Conservation (phyloP, 139 green algal species). For the Chlamydomonas schloesseri region DNA sequence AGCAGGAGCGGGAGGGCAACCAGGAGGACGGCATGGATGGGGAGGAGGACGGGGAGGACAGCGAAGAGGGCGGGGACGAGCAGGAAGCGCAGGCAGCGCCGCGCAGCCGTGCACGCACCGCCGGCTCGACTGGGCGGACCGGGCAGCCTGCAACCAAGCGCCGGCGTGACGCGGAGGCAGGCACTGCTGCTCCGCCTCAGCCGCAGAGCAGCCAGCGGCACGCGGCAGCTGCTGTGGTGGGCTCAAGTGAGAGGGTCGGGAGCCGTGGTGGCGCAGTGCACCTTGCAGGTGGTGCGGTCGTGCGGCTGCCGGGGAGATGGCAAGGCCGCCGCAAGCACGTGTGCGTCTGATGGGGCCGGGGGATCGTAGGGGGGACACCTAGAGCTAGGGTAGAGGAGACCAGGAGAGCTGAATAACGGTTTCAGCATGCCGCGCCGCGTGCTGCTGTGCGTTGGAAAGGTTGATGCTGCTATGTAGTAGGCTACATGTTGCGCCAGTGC, state of each 20-base stretch:
- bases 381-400: too few relatives aligned
- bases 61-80: background rate
- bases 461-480: too few relatives aligned
- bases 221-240: background rate
- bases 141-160: background rate
- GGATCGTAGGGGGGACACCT: too few relatives aligned
- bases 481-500: too few relatives aligned
- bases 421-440: too few relatives aligned
- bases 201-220: too few relatives aligned
- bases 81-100: background rate
- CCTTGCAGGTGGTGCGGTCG: background rate
- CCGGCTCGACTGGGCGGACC: background rate
- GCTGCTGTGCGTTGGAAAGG: too few relatives aligned
- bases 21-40: background rate
- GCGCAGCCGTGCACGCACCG: too few relatives aligned
- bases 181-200: too few relatives aligned
- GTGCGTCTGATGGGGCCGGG: too few relatives aligned
- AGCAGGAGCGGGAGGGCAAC: background rate
- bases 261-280: background rate
- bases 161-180: too few relatives aligned
- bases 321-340: constrained; percentile 25
- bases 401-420: too few relatives aligned
- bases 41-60: background rate
- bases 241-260: background rate
- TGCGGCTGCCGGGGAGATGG: constrained; percentile 14